Evolutionary conservation across 345 rosid species (phyloP), one percentile per base, ranked within the genome.

Genomic region (Lepidium didymum): DNA sequence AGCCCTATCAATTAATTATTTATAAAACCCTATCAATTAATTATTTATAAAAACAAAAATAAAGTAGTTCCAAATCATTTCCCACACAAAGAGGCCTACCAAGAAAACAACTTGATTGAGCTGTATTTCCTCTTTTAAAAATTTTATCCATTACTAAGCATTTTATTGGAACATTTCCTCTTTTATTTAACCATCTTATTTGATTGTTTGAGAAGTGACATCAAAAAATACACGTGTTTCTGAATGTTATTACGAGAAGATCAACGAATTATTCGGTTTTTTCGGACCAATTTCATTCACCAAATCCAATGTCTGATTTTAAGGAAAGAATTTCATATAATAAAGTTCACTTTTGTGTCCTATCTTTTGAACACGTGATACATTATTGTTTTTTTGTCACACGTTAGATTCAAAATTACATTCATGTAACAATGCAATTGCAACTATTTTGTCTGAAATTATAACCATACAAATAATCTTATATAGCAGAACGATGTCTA

Each of bases 91-190:
- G 57, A 70, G 75, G 63, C 75, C 75, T 62, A 72, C 70, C 51
- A 47, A 13, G 60, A 54, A 11, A 49, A 65, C 77, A 73, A 73
- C 77, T 49, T 73, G 55, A 56, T 73, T 56, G 67, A 56, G 71
- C 65, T 73, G 77, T 64, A 46, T 40, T 57, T 49, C 34, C 25
- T 56, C 50, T 46, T 62, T 53, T 10, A 44, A 54, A 54, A 11
- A 27, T 4, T 62, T 7, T 15, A 25, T 62, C 16, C 18, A 55
- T n/a, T 41, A 33, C 21, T 16, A 60, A 51, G 37, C 31, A 27
- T 27, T 3, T 27, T 27, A 27, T 27, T 27, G 31, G 31, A 27
- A 27, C 4, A 5, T 27, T 27, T 27, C 31, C 31, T 27, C 31
- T 27, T 27, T 27, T 27, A 27, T 27, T 27, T 27, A 27, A 27